Conservation (phyloP, 2,329 filamentous ascomycete genomes). For the Diaporthe ilicicola region DNA sequence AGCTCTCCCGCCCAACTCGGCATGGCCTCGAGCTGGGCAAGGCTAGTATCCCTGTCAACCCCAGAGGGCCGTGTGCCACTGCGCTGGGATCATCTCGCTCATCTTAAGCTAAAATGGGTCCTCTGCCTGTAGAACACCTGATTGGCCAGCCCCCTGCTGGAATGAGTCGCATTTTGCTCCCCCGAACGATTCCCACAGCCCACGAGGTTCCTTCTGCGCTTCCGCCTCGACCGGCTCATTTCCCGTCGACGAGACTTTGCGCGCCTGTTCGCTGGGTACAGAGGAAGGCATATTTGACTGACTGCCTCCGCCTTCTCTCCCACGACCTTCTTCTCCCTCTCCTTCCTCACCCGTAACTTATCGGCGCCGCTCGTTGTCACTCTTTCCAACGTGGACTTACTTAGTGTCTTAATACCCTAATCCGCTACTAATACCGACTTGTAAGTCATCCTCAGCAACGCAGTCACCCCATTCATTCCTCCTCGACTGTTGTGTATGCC, state of each 20-base stretch:
- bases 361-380: constrained; percentile 26
- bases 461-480: constrained; percentile 15
- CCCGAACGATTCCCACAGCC: constrained; percentile 5
- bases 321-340: neutral
- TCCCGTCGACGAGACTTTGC: constrained; percentile 8
- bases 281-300: constrained; percentile 25
- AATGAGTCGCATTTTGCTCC: constrained; percentile 15
- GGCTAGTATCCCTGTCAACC: neutral
- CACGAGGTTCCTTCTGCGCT: constrained; percentile 20
- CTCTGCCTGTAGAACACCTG: neutral
- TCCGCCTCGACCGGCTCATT: constrained; percentile 22
- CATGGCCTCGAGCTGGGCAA: neutral
- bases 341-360: neutral
- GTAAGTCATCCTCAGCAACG: constrained; percentile 18
- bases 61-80: constrained; percentile 15
- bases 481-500: neutral
- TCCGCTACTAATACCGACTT: neutral
- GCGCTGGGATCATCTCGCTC: constrained; percentile 31
- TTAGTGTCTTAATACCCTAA: constrained; percentile 16
- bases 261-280: neutral
- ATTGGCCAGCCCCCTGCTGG: constrained; percentile 16
- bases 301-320: constrained; percentile 4
- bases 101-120: constrained; percentile 27
- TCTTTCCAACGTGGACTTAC: constrained; percentile 20
- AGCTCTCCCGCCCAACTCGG: neutral